Conservation (phyloP, 805 yeast species). For the Barnettozyma siamensis region DNA sequence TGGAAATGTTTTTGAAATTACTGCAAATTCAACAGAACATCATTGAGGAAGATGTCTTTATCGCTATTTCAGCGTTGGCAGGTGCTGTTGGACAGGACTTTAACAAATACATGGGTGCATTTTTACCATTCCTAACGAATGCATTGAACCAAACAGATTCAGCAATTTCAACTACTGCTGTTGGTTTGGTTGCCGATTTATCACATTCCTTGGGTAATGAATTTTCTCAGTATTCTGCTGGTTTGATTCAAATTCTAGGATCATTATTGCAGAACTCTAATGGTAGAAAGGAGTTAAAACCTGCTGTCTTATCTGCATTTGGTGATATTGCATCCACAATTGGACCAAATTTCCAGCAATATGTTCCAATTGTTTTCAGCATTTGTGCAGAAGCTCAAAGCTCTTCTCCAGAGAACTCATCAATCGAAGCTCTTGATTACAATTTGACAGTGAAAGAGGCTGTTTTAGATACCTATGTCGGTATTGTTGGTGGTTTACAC, state of each 20-base stretch:
- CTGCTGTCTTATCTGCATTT: conserved; percentile 83
- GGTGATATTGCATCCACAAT: conserved; percentile 93
- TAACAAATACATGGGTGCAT: conserved; percentile 69
- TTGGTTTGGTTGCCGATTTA: conserved; percentile 92
- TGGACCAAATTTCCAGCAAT: conserved; percentile 71
- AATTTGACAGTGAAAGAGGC: conserved; percentile 70
- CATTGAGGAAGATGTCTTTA: conserved; percentile 91
- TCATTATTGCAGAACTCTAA: conserved; percentile 58
- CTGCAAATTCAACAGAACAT: conserved; percentile 54
- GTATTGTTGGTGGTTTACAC: conserved; percentile 86
- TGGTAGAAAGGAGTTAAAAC: conserved; percentile 77
- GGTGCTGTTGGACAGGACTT: conserved; percentile 70
- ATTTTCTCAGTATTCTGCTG: conserved; percentile 69
- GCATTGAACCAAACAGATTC: conserved; percentile 82
- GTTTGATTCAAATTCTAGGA: conserved; percentile 80
- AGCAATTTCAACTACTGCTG: conserved; percentile 81
- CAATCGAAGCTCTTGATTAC: conserved; percentile 75
- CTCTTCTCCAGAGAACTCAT: conserved; percentile 56
- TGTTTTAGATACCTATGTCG: conserved; percentile 93
- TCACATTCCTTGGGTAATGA: conserved; percentile 78
- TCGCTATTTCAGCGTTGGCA: conserved; percentile 87
- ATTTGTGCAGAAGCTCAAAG: conserved; percentile 65
- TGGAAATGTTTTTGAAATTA: conserved; percentile 75
- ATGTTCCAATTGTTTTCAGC: conserved; percentile 71
- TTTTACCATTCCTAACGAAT: conserved; percentile 73